These are phyloP conservation scores for Carex myosuroides DNA, from an alignment of 176 grass and related monocot species.

Conservation along the genomic window DNA sequence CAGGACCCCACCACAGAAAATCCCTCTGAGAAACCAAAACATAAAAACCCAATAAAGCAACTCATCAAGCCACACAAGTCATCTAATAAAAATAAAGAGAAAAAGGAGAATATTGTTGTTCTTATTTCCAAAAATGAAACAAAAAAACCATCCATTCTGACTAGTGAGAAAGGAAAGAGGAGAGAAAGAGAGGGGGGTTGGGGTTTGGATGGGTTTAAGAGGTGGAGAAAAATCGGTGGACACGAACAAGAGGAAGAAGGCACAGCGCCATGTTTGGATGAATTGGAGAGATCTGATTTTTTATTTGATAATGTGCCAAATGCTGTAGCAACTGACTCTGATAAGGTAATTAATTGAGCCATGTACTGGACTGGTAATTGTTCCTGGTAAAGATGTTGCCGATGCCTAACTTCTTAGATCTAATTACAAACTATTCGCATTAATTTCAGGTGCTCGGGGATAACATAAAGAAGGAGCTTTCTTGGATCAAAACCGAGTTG, in stretches of 20 bases:
- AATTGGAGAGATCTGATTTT: conserved; percentile 10
- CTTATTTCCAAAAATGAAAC: conserved; percentile 24
- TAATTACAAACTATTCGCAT: background rate
- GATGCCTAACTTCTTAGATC: background rate
- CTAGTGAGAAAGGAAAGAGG: conserved; percentile 23
- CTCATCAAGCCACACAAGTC: conserved; percentile 35
- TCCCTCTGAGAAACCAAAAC: conserved; percentile 42
- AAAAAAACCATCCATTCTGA: conserved; percentile 16
- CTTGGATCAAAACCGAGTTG: conserved; percentile 70
- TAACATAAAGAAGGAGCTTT: conserved; percentile 83
- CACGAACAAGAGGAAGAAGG: conserved; percentile 23
- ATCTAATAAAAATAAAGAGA: conserved; percentile 58
- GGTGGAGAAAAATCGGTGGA: conserved; percentile 54
- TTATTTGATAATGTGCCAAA: background rate
- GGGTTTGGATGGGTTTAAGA: conserved; percentile 82
- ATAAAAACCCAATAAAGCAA: conserved; percentile 34
- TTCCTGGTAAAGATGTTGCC: background rate
- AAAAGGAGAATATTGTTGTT: conserved; percentile 49
- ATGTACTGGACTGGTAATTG: background rate
- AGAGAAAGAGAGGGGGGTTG: conserved; percentile 38
- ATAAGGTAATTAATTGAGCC: background rate
- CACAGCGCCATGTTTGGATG: conserved; percentile 7
- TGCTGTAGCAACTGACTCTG: background rate
- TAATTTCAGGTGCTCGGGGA: conserved; percentile 55
- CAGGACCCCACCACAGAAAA: conserved; percentile 33